phyloP scores from a whole-genome alignment of 805 yeast species.

The Sungouiozyma intestinalis region DNA sequence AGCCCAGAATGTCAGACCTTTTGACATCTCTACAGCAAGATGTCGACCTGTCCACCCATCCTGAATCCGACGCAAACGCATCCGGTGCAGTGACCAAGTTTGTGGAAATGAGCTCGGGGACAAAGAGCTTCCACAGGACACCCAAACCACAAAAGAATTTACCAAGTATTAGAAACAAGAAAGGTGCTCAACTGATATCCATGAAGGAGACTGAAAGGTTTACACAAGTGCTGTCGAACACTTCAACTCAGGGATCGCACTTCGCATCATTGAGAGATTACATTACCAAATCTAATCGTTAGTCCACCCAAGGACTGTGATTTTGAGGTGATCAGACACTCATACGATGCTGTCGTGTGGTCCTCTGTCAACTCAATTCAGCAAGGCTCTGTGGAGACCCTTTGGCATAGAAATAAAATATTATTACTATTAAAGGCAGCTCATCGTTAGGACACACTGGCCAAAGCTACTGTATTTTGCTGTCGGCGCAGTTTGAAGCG shows the following conservation, averaged over 20 bases:
- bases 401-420: too few relatives aligned
- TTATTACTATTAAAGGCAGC: too few relatives aligned
- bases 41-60: slow-evolving; percentile 12
- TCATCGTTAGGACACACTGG: too few relatives aligned
- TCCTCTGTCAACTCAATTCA: too few relatives aligned
- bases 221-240: slow-evolving; percentile 43
- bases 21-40: slow-evolving; percentile 39
- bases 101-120: neutral
- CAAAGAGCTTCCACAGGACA: slow-evolving; percentile 2
- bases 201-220: slow-evolving; percentile 49
- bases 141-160: slow-evolving; percentile 28
- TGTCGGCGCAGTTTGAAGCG: too few relatives aligned
- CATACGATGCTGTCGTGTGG: too few relatives aligned
- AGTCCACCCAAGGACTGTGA: too few relatives aligned
- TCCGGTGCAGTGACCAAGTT: slow-evolving; percentile 1
- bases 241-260: slow-evolving; percentile 6
- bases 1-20: slow-evolving; percentile 59
- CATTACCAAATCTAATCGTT: neutral
- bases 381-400: too few relatives aligned
- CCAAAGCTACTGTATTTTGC: too few relatives aligned
- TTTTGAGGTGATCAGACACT: too few relatives aligned
- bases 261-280: slow-evolving; percentile 37
- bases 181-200: slow-evolving; percentile 45
- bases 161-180: slow-evolving; percentile 47
- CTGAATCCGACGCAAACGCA: slow-evolving; percentile 9